phyloP scores from a whole-genome alignment of 306 rosid species.

The Prunus dulcis region DNA sequence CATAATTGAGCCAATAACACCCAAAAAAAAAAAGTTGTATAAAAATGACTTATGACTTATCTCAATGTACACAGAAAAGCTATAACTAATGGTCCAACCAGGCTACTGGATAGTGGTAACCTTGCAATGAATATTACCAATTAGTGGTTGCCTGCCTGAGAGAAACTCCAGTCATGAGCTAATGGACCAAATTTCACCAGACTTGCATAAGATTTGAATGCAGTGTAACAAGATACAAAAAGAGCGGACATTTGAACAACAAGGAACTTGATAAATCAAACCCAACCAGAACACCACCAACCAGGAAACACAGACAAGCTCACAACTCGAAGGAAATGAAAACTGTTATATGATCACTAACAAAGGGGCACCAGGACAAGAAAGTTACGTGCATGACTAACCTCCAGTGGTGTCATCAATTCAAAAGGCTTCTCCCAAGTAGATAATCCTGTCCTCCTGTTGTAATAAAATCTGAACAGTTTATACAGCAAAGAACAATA shows the following conservation, averaged over 20 bases:
- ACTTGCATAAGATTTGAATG: background rate
- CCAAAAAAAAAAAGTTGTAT: background rate
- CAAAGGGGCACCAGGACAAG: constrained; percentile 20
- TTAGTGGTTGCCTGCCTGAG: background rate
- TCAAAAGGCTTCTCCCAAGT: constrained; percentile 94
- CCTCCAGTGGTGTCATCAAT: constrained; percentile 88
- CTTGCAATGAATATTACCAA: background rate
- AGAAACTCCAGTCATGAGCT: constrained; percentile 1
- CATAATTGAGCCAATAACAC: background rate
- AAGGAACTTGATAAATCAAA: constrained; percentile 1
- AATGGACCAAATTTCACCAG: background rate
- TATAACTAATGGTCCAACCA: background rate
- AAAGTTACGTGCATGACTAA: constrained; percentile 46
- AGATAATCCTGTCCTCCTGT: constrained; percentile 73
- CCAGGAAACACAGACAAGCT: background rate
- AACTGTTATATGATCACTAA: constrained; percentile 23
- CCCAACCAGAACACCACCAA: background rate
- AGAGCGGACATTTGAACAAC: background rate
- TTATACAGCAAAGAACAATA: background rate
- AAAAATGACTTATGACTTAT: background rate
- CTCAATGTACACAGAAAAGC: background rate
- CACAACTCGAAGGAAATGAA: constrained; percentile 12
- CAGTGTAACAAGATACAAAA: background rate
- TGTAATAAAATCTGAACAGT: constrained; percentile 76
- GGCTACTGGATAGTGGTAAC: background rate